A percentile compares a stretch with the other conserved stretches of the same genome.
Conservation (phyloP, 2,329 filamentous ascomycete species). For the Neonectria coccinea region DNA sequence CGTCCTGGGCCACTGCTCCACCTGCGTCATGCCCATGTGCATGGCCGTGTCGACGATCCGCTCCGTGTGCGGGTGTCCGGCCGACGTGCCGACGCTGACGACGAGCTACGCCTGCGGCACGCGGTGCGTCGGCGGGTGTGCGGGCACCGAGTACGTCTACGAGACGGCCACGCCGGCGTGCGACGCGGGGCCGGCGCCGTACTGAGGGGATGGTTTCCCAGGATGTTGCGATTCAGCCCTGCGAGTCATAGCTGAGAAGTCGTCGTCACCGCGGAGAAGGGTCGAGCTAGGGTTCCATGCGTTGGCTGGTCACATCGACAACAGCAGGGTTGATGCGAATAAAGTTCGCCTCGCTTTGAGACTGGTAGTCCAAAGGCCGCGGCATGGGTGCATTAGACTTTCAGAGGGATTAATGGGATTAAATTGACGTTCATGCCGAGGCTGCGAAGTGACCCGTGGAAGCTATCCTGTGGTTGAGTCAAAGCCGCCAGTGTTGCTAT, state of each 20-base stretch:
- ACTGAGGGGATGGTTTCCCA: background rate
- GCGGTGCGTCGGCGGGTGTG: constrained; percentile 43
- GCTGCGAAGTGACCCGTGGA: background rate
- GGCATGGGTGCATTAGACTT: constrained; percentile 1
- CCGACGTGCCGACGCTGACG: constrained; percentile 45
- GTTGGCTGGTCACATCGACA: background rate
- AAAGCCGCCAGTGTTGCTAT: too few species aligned
- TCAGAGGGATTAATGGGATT: background rate
- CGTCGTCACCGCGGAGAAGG: background rate
- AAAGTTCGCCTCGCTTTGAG: background rate
- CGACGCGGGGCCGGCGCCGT: constrained; percentile 6
- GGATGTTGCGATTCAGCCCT: background rate
- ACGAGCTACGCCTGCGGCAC: constrained; percentile 45
- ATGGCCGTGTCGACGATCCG: constrained; percentile 47
- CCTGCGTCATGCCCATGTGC: constrained; percentile 49
- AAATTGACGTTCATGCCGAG: background rate
- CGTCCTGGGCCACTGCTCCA: constrained; percentile 49
- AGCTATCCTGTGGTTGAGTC: too few species aligned
- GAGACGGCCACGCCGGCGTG: constrained; percentile 40
- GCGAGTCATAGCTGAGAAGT: background rate
- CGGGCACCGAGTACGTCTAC: constrained; percentile 45
- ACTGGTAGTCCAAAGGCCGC: background rate
- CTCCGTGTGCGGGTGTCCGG: constrained; percentile 50
- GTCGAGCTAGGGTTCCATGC: background rate
- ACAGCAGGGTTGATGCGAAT: background rate